phyloP scores from a whole-genome alignment of 805 yeast genomes.

The Kodamaea sagamina region DNA sequence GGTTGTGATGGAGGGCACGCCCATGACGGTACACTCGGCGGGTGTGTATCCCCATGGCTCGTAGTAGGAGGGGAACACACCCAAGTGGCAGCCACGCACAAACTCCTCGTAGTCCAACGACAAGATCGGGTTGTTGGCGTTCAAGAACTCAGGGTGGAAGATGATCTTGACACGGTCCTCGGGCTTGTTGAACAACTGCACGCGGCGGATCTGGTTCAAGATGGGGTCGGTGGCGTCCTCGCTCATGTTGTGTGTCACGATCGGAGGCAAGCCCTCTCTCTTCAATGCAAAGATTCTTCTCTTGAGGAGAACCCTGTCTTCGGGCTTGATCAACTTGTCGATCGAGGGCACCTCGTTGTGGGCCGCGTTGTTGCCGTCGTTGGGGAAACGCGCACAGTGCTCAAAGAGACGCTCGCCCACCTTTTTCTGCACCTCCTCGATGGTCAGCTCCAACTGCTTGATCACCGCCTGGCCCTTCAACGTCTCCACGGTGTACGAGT shows the following conservation, averaged over 20 bases:
- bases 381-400: slow-evolving; percentile 73
- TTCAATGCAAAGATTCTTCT: slow-evolving; percentile 92
- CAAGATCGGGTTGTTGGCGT: slow-evolving; percentile 90
- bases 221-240: slow-evolving; percentile 92
- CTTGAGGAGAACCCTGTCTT: slow-evolving; percentile 85
- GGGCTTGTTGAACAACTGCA: slow-evolving; percentile 84
- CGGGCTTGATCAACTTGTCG: slow-evolving; percentile 79
- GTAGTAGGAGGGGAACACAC: slow-evolving; percentile 97
- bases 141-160: slow-evolving; percentile 96
- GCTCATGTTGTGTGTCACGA: slow-evolving; percentile 94
- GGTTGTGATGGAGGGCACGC: slow-evolving; percentile 96
- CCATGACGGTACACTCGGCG: slow-evolving; percentile 99
- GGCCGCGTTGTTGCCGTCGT: slow-evolving; percentile 42
- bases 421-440: slow-evolving; percentile 79
- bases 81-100: slow-evolving; percentile 96
- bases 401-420: slow-evolving; percentile 89
- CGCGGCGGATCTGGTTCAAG: slow-evolving; percentile 86
- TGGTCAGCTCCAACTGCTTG: slow-evolving; percentile 84
- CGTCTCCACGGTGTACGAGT: slow-evolving; percentile 94
- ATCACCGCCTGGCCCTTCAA: slow-evolving; percentile 95
- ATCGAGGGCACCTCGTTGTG: slow-evolving; percentile 67
- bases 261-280: slow-evolving; percentile 87
- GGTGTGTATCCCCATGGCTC: slow-evolving; percentile 99
- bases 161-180: slow-evolving; percentile 91
- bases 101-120: slow-evolving; percentile 95